phyloP scores from a whole-genome alignment of 2,329 filamentous ascomycete genomes.

The Phialophora chinensis region DNA sequence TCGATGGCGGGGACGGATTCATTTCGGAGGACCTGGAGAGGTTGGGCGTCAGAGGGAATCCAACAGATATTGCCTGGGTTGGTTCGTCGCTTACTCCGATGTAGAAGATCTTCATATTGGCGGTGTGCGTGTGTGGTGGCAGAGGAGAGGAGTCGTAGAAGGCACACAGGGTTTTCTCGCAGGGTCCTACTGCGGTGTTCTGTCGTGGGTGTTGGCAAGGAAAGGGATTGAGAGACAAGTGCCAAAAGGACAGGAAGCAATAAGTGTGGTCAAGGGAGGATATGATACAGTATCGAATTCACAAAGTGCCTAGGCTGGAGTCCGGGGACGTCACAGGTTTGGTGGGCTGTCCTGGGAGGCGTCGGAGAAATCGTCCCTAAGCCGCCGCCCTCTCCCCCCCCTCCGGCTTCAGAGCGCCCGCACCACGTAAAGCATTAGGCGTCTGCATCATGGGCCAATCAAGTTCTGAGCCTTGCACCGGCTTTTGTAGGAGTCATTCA shows the following conservation, averaged over 20 bases:
- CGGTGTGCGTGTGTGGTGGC: slow-evolving; percentile 19
- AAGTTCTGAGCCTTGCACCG: background rate
- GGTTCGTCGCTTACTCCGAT: slow-evolving; percentile 41
- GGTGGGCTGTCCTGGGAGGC: background rate
- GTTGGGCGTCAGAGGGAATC: slow-evolving; percentile 2
- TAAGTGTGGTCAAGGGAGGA: background rate
- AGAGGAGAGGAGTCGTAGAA: background rate
- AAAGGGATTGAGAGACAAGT: background rate
- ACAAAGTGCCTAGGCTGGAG: slow-evolving; percentile 2
- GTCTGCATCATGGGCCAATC: background rate
- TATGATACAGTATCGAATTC: slow-evolving; percentile 10
- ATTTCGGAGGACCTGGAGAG: slow-evolving; percentile 76
- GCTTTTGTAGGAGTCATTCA: slow-evolving; percentile 4
- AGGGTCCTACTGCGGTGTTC: background rate
- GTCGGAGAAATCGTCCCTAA: background rate
- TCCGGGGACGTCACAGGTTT: background rate
- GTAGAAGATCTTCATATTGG: slow-evolving; percentile 46
- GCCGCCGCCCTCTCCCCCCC: background rate
- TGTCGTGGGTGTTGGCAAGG: background rate
- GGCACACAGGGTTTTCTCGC: background rate
- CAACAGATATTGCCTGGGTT: background rate
- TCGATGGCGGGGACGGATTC: slow-evolving; percentile 76
- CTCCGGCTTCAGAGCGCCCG: background rate
- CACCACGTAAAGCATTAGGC: slow-evolving; percentile 2
- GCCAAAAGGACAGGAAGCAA: background rate